Evolutionary conservation across 2,329 filamentous ascomycete genomes (phyloP).

Genomic region (Triangularia verruculosa): DNA sequence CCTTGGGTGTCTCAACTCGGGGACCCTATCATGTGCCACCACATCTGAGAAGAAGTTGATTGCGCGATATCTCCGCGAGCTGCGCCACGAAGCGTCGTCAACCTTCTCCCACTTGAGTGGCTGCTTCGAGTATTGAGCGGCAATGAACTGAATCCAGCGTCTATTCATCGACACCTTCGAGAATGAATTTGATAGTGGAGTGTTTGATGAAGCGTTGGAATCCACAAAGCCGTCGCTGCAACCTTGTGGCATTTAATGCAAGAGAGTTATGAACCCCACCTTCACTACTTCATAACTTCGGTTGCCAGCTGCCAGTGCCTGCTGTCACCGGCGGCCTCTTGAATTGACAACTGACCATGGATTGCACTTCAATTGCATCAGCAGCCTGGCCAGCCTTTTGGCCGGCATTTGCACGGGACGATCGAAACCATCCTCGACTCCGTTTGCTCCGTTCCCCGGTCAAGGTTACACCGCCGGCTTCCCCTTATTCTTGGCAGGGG

Average conservation of each 20-base stretch:
- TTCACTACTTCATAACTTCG: background rate
- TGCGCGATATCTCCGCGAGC: background rate
- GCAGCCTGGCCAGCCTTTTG: background rate
- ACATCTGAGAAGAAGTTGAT: background rate
- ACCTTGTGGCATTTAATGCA: background rate
- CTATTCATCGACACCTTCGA: background rate
- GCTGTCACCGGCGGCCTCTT: background rate
- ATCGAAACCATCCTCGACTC: background rate
- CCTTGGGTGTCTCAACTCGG: slow-evolving; percentile 5
- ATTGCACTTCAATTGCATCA: background rate
- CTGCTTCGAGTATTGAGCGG: background rate
- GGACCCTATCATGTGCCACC: background rate
- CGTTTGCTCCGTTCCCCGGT: background rate
- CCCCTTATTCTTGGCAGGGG: background rate
- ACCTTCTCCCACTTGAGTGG: background rate
- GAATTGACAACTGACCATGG: background rate
- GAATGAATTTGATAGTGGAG: background rate
- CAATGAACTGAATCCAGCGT: background rate
- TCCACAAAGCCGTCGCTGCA: background rate
- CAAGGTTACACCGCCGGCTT: background rate
- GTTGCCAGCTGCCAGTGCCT: background rate
- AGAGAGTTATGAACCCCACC: background rate
- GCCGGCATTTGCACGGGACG: background rate
- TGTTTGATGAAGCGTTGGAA: background rate
- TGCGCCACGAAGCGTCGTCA: background rate